Evolutionary conservation across 1,284 basidiomycete genomes (phyloP), one percentile per base, ranked within the genome.

Genomic region (Ganoderma lingzhi): DNA sequence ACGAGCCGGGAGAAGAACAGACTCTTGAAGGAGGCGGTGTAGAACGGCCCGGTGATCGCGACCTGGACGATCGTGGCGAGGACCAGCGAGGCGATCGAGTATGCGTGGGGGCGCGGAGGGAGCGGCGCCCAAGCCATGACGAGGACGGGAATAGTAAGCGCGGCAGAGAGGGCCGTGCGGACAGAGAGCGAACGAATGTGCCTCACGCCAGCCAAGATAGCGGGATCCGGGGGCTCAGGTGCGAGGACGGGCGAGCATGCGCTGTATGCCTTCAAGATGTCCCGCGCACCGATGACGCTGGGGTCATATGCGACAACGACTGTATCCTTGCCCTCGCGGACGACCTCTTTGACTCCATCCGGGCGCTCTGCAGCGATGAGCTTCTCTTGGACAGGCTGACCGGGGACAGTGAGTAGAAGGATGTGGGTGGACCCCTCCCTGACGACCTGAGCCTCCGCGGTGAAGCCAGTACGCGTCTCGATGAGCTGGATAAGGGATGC

Each of bases 91-190:
- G 80, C 76, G 44, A 80, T 80, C 32, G 80, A 77, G 65, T 84
- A 84, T 2, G 77, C 74, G 62, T 75, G 73, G 2, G 81, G 78
- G 58, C 77, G 76, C 45, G 73, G 63, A 9, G 79, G 81, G 14
- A 85, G 78, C 2, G 81, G 80, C 3, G 84, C 83, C 85, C 85
- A 86, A 1, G 84, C 78, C 74, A 86, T 78, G 42, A 86, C 75
- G 10, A 86, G 78, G 15, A 86, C 82, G 0, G 85, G 85, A 45
- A 85, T 79, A n/a, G 82, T 82, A 30, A 85, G 75, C n/a, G 78
- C 23, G 14, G 76, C 76, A 8, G 80, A 82, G 12, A 78, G 48
- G 19, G 76, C 69, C 0, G 82, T 83, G 28, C 83, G 81, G 14
- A 77, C 8, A 12, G 77, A 73, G 32, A 83, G 76, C 5, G 72